Conservation (phyloP, 2,329 filamentous ascomycete species). For the Eutypella sp. region DNA sequence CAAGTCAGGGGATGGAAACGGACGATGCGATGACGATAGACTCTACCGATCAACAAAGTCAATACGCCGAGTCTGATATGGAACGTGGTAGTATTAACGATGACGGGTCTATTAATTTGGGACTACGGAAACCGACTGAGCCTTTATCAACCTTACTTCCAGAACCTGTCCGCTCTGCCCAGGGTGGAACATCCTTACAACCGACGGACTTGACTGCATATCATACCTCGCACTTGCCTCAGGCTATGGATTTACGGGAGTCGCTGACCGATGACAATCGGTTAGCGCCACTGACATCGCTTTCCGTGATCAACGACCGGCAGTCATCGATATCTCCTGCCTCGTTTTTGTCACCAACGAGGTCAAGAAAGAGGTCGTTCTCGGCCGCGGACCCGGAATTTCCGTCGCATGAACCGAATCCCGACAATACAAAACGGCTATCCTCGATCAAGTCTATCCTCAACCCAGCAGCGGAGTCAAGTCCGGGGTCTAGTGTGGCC, state of each 20-base stretch:
- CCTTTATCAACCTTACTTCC: conserved; percentile 43
- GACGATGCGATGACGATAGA: conserved; percentile 42
- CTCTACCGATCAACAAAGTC: conserved; percentile 38
- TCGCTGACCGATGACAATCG: conserved; percentile 53
- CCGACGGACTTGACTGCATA: conserved; percentile 46
- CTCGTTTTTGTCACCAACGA: conserved; percentile 48
- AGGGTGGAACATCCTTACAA: conserved; percentile 39
- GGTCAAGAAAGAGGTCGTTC: conserved; percentile 61
- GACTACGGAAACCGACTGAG: conserved; percentile 45
- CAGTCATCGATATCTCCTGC: conserved; percentile 57
- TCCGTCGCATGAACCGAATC: conserved; percentile 32
- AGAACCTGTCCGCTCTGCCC: conserved; percentile 38
- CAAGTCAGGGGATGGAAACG: conserved; percentile 45
- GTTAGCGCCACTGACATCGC: conserved; percentile 50
- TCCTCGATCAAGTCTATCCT: conserved; percentile 74
- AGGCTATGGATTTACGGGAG: conserved; percentile 34
- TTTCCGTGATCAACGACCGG: conserved; percentile 40
- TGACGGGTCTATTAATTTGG: conserved; percentile 61
- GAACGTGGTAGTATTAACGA: conserved; percentile 56
- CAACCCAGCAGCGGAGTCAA: conserved; percentile 45
- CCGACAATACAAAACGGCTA: conserved; percentile 54
- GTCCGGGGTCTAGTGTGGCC: conserved; percentile 16
- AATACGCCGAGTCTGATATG: conserved; percentile 31
- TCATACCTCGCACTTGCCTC: conserved; percentile 39
- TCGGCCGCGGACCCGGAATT: conserved; percentile 53